Evolutionary conservation across 2,329 filamentous ascomycete species (phyloP), one percentile per base, ranked within the genome.

Genomic region (Alternaria sp.): DNA sequence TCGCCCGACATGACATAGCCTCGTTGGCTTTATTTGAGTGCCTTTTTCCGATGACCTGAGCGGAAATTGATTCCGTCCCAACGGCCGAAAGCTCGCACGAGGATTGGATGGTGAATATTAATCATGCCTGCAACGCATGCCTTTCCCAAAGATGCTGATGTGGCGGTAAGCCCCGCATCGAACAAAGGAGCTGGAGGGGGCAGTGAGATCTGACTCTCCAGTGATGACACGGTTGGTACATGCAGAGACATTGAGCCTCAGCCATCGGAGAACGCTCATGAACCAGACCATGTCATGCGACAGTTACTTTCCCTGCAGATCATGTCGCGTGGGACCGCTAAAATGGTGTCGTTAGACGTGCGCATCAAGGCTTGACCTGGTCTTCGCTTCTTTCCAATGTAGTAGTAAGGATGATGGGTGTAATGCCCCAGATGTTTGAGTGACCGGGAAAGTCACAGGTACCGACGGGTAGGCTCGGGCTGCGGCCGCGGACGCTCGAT

Each of bases 221-320:
- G 25, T 21, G 50, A 28, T 62, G 55, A 51, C 25, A 41, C 28
- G 11, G 30, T 46, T n/a, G 41, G 57, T 54, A 45, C 57, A 44
- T 37, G 20, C 54, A 58, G 47, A 28, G 30, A 56, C 25, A 11
- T 43, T 56, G 49, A 60, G 33, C 47, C 61, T 55, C 47, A 43
- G 28, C 25, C 44, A 45, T 28, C 14, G 44, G 45, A 53, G 43
- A 21, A 26, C 26, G 46, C 21, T 43, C 37, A 33, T 37, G 20
- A 55, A 46, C 58, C 23, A 60, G 43, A 41, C 58, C 58, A 21
- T 26, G 58, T 41, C 50, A 28, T 33, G 59, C 54, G 23, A 51
- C 33, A 10, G 51, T 37, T 57, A 41, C 53, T 28, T 21, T 23
- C 43, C 60, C 44, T 60, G 60, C 49, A 63, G 60, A 55, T 63